Conservation (phyloP, 495 filamentous ascomycete genomes). For the Podospora bellae-mahoneyi region DNA sequence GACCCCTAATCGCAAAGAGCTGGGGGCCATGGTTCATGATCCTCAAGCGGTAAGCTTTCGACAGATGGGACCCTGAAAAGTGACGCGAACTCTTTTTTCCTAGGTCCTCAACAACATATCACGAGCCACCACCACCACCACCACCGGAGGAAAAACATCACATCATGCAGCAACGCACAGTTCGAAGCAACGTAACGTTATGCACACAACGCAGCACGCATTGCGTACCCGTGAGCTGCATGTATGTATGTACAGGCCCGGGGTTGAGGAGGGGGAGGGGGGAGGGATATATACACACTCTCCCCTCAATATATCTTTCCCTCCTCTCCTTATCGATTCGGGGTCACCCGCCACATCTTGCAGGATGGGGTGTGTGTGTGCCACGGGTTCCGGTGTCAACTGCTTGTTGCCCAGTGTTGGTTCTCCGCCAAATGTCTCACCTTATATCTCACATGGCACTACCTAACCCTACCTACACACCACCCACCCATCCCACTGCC, state of each 20-base stretch:
- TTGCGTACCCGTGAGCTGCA: background rate
- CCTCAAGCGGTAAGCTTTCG: background rate
- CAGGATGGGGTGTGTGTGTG: background rate
- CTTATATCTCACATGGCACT: background rate
- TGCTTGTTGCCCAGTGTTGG: background rate
- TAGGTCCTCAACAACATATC: background rate
- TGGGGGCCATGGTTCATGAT: background rate
- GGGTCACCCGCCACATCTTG: background rate
- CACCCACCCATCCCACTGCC: background rate
- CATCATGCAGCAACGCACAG: background rate
- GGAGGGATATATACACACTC: background rate
- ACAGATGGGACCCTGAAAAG: background rate
- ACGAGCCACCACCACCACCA: background rate
- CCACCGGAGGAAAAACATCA: background rate
- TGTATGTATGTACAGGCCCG: background rate
- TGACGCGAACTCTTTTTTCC: background rate
- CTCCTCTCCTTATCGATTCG: background rate
- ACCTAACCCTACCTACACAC: background rate
- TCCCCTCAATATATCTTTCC: background rate
- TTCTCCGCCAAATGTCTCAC: background rate
- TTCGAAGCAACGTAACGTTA: background rate
- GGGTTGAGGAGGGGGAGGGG: no score
- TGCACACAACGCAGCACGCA: background rate
- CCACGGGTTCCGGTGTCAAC: background rate
- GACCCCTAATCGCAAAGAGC: background rate